Conservation (phyloP, 164 flowering plant genomes). For the Liquidambar formosana region DNA sequence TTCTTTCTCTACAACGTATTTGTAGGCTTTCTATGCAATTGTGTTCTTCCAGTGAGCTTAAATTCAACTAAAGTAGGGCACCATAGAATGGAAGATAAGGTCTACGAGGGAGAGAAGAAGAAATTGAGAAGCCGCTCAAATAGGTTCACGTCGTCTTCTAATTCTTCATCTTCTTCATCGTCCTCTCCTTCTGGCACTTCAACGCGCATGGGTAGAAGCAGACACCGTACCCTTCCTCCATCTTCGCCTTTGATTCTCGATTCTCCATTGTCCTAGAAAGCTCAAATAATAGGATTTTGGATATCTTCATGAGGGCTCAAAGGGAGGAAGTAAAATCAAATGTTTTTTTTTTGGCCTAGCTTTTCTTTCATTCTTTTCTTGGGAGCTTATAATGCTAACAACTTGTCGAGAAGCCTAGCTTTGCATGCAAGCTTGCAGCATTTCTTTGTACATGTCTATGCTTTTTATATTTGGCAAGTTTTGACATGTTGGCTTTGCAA, state of each 20-base stretch:
- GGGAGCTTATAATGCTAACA: too few species aligned
- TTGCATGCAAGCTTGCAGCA: too few species aligned
- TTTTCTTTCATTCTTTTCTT: neutral
- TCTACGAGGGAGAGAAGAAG: conserved; percentile 38
- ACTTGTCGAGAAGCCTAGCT: too few species aligned
- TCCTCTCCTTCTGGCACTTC: conserved; percentile 28
- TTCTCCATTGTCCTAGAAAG: conserved; percentile 21
- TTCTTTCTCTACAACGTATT: too few species aligned
- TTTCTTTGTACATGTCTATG: too few species aligned
- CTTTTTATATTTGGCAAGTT: too few species aligned
- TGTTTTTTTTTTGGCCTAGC: neutral
- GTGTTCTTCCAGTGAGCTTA: conserved; percentile 52
- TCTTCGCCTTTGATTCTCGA: conserved; percentile 35
- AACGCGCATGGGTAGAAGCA: conserved; percentile 26
- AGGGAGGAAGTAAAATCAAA: neutral
- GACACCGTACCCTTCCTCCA: conserved; percentile 35
- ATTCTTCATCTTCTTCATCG: conserved; percentile 32
- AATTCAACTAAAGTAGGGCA: conserved; percentile 40
- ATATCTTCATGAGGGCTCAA: too few species aligned
- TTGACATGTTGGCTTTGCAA: too few species aligned
- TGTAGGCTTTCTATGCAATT: conserved; percentile 54
- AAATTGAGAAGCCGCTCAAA: conserved; percentile 38
- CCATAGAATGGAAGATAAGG: conserved; percentile 31
- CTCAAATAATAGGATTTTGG: neutral
- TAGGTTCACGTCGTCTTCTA: conserved; percentile 28